Base-by-base conservation (phyloP, 805 yeast species). In the Ogataea ramenticola region DNA sequence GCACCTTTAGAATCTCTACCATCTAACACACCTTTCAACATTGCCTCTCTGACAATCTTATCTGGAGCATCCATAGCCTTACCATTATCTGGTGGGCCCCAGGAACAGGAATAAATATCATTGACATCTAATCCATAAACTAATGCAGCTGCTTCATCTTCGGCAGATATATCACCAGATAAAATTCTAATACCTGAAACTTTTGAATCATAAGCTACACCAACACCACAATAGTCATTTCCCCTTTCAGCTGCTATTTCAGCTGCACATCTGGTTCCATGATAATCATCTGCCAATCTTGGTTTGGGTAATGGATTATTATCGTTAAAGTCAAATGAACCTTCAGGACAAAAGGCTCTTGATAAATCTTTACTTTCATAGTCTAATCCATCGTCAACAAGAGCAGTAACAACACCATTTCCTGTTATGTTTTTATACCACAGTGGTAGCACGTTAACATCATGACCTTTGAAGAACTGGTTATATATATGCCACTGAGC, bases 41-140 rank as follows among this genome's bases (percentile, higher is more conserved):
- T 74, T 1, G 98, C 95, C 48, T 86, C 79, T 55, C 77, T 75
- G 7, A 91, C 96, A 26, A 91, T 55, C 30, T 67, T 61, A 21
- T 86, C 86, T 0, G 99, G 99, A 3, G 79, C 93, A 42, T 86
- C 89, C 73, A 93, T 77, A 1, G 95, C 77, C 45, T 62, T 71
- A 0, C 99, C 99, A 60, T 91, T 86, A 62, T 93, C 99, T 3
- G 88, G 76, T 2, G 99, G 99, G 8, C 99, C 99, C 99, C 99
- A 93, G 3, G 96, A 88, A 63, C 99, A 93, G 3, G 96, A 86
- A 61, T 89, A 93, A 34, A 93, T 93, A 61, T 93, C 96, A 62
- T 93, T 93, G 24, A 78, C 75, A 48, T 87, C 90, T 49, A 85
- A 67, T 0, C 80, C 90, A 62, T 86, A 84, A 32, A 86, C 72